Percentiles rank a stretch among this genome's conserved stretches.
These are phyloP conservation scores for Borovskyia barvae DNA, from an alignment of 208 protist genomes.

Conservation along the genomic window DNA sequence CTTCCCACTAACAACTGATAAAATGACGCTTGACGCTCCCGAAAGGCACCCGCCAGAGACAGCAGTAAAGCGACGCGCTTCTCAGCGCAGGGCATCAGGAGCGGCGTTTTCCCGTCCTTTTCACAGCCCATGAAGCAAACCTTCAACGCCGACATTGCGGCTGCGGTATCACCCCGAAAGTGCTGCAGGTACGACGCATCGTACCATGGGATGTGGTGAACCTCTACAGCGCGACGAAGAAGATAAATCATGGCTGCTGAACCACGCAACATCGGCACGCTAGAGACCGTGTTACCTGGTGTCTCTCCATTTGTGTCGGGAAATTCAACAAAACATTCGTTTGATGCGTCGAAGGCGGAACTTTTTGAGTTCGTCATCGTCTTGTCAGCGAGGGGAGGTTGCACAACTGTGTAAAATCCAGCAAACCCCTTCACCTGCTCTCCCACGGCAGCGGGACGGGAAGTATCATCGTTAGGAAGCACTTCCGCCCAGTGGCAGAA, in stretches of 20 bases:
- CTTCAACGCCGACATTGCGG: slow-evolving; percentile 30
- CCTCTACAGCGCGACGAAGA: slow-evolving; percentile 58
- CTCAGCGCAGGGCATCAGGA: slow-evolving; percentile 73
- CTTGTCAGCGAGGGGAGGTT: too few species aligned
- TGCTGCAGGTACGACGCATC: slow-evolving; percentile 35
- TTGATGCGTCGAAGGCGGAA: neutral
- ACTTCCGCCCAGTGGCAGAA: slow-evolving; percentile 82
- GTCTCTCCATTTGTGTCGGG: neutral
- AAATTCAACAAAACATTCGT: neutral
- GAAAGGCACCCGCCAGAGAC: slow-evolving; percentile 33
- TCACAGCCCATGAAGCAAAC: slow-evolving; percentile 64
- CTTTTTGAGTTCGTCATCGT: slow-evolving; percentile 4
- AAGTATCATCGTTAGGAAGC: neutral
- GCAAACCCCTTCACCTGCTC: slow-evolving; percentile 37
- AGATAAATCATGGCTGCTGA: slow-evolving; percentile 81
- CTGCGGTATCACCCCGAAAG: slow-evolving; percentile 33
- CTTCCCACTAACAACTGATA: slow-evolving; percentile 40
- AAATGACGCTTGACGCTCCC: slow-evolving; percentile 36
- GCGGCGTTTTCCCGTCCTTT: slow-evolving; percentile 47
- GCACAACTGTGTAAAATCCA: slow-evolving; percentile 49
- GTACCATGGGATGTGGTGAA: slow-evolving; percentile 62
- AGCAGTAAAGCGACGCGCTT: slow-evolving; percentile 63
- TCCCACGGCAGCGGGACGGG: slow-evolving; percentile 20
- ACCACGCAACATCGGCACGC: slow-evolving; percentile 45
- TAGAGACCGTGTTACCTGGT: neutral